A percentile compares a stretch with the other conserved stretches of the same genome.
These are phyloP conservation scores for Dothideomycetes sp. DNA, from an alignment of 2,329 filamentous ascomycete genomes.

Conservation along the genomic window DNA sequence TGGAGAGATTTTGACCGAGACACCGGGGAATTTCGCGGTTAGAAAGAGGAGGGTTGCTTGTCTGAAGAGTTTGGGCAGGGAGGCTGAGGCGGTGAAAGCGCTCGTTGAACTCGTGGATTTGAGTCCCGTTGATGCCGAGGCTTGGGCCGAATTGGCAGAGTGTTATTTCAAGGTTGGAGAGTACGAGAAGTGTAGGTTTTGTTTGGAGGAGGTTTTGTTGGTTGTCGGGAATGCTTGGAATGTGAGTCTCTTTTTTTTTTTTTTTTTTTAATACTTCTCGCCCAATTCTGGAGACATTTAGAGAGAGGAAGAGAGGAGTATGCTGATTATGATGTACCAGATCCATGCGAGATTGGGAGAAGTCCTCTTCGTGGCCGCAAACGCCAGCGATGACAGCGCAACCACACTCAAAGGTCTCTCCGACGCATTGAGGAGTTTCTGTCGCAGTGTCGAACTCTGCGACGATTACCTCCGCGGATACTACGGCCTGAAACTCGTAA, in stretches of 20 bases:
- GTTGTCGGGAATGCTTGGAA: conserved; percentile 92
- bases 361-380: conserved; percentile 60
- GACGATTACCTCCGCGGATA: conserved; percentile 87
- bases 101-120: conserved; percentile 69
- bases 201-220: conserved; percentile 82
- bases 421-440: conserved; percentile 75
- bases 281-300: no score
- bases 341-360: conserved; percentile 83
- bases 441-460: conserved; percentile 84
- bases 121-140: conserved; percentile 81
- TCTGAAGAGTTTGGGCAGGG: conserved; percentile 61
- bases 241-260: conserved; percentile 43
- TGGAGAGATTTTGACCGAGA: conserved; percentile 61
- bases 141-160: conserved; percentile 86
- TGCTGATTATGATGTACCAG: conserved; percentile 25
- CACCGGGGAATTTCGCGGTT: conserved; percentile 74
- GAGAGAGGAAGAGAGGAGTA: no score
- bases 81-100: conserved; percentile 62
- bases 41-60: conserved; percentile 77
- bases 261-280: neutral
- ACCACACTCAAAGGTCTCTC: conserved; percentile 45
- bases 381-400: conserved; percentile 27
- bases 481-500: conserved; percentile 69
- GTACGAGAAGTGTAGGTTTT: conserved; percentile 75
- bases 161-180: conserved; percentile 73